Evolutionary conservation across 2,329 filamentous ascomycete genomes (phyloP), one percentile per base, ranked within the genome.

Genomic region (Fusarium sterilihyphosum): DNA sequence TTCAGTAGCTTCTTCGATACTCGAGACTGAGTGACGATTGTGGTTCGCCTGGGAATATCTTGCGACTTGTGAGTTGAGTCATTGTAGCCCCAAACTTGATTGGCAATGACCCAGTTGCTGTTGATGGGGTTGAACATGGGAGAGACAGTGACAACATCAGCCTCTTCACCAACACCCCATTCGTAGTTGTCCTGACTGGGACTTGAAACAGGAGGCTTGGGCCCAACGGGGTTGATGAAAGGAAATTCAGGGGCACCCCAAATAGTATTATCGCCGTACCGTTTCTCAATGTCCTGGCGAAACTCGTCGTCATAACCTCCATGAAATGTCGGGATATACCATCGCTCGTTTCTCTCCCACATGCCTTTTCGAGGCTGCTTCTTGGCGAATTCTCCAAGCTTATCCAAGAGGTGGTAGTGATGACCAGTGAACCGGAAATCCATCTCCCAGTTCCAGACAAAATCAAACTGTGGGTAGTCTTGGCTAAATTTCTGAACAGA

Each of bases 391-490:
- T 86, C 82, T 29, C 84, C 83, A 13, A 94, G 82, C 70, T 91
- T 91, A 75, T 92, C 88, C 49, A 94, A 88, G 73, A 96, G 89
- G 76, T 96, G 92, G 81, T 96, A 95, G 83, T 95, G 92, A 73
- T 96, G 93, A 14, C 94, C 94, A 0, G 91, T 94, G 78, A 93
- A 92, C 54, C 94, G 88, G 38, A 92, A 91, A 79, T 96, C 93
- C 83, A 94, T 93, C 80, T 96, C 94, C 93, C 93, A 95, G 80
- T 96, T 95, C 93, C 94, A 96, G 75, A 94, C 87, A 77, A 89
- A 94, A 75, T 95, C 92, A 73, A 93, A 96, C 77, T 96, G 91
- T 0, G 93, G 93, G 77, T 94, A 92, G 57, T 92, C 92, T 77
- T 92, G 88, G 67, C 90, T 90, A 79, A 95, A 95, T 82, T 92